Percentiles rank a stretch among this genome's conserved stretches.
Conservation (phyloP, 371 early-diverging fungal genomes). For the Phascolomyces articulosus region DNA sequence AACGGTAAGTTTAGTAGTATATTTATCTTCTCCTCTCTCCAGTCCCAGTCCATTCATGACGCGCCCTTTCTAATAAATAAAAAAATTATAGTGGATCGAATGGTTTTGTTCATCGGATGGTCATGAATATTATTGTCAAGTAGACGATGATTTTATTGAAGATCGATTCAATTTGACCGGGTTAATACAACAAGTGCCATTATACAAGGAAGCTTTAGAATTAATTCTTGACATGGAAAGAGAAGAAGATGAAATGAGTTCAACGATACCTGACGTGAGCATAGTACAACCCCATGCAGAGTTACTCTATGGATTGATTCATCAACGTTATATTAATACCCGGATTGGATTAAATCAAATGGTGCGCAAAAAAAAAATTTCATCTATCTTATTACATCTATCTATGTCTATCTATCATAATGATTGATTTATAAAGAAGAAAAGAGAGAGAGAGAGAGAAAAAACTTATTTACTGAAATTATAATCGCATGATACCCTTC, state of each 20-base stretch:
- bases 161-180: constrained; percentile 96
- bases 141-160: constrained; percentile 83
- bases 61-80: neutral
- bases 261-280: constrained; percentile 43
- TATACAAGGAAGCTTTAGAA: constrained; percentile 81
- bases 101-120: constrained; percentile 87
- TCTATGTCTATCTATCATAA: no score
- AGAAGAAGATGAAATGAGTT: constrained; percentile 49
- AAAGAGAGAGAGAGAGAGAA: no score
- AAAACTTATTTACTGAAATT: neutral
- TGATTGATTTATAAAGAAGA: no score
- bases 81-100: constrained; percentile 72
- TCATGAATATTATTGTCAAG: constrained; percentile 81
- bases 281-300: constrained; percentile 55
- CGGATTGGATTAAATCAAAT: constrained; percentile 75
- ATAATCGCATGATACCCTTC: neutral
- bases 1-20: neutral
- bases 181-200: constrained; percentile 72
- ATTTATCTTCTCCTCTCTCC: no score
- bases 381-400: no score
- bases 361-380: constrained; percentile 40
- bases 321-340: constrained; percentile 82
- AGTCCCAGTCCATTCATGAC: neutral
- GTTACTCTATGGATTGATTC: constrained; percentile 81
- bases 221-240: constrained; percentile 83